Conservation (phyloP, 2,329 filamentous ascomycete species). For the Shiraia bambusicola region DNA sequence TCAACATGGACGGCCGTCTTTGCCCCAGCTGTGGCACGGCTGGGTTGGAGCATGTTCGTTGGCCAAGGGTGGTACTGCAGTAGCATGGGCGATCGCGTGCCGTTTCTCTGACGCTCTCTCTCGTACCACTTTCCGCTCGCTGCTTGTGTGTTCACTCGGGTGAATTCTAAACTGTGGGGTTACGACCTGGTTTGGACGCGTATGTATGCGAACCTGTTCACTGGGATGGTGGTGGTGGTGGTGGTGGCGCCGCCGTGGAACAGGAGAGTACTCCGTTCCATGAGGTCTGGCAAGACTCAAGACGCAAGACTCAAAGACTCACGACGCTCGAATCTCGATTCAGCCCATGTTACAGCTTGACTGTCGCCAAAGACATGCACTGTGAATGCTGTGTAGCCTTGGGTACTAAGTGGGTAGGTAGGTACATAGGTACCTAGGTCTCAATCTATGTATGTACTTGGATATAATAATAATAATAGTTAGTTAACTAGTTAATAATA, state of each 20-base stretch:
- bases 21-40: conserved; percentile 8
- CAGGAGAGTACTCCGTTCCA: conserved; percentile 20
- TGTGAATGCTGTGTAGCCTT: no score
- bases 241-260: conserved; percentile 21
- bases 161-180: conserved; percentile 36
- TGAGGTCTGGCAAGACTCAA: conserved; percentile 1
- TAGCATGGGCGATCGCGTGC: conserved; percentile 16
- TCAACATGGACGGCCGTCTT: not conserved
- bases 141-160: conserved; percentile 6
- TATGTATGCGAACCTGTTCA: conserved; percentile 25
- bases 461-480: no score
- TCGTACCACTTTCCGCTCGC: conserved; percentile 1
- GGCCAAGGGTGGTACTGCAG: conserved; percentile 4
- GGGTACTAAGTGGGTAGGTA: no score
- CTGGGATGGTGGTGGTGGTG: conserved; percentile 18
- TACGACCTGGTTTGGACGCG: conserved; percentile 14
- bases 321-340: no score
- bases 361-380: no score
- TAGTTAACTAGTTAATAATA: no score
- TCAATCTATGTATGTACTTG: no score
- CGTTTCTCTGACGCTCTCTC: conserved; percentile 6
- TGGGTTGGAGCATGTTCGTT: conserved; percentile 3
- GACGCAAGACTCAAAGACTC: no score
- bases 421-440: no score
- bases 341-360: no score